Base-by-base conservation (phyloP, 768 basidiomycete species). In the Mycena pura region DNA sequence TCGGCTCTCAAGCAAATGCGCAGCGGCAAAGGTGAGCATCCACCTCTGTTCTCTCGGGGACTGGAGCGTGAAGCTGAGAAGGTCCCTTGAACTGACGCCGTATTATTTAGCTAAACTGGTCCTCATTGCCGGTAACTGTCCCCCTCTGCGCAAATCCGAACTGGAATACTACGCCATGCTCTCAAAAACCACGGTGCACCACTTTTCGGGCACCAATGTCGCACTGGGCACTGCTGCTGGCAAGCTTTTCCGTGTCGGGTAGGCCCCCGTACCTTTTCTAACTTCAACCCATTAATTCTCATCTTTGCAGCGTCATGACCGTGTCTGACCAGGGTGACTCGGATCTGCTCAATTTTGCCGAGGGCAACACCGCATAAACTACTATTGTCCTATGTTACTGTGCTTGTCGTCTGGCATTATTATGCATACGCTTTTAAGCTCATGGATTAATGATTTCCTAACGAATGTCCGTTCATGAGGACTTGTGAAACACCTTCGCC, bases 131-230 rank as follows among this genome's bases (percentile, higher is more conserved):
- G 96, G 95, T 69, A 99, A 99, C 83, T 97, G 95, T 83, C 97
- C 97, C 59, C 97, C 97, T 64, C 88, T 99, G 64, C 94, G 97
- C 78, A 97, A 97, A 79, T 98, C 96, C 62, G 97, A 99, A 85
- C 86, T 99, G 60, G 97, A 99, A 84, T 99, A 99, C 85, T 99
- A 99, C 76, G 97, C 95, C 81, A 97, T 97, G 96, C 86, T 99
- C 76, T 97, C 95, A 69, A 99, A 99, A 85, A 99, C 96, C 58
- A 88, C 92, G 58, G 96, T 99, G 57, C 97, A 99, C 82, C 96
- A 99, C 83, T 99, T 97, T 77, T 84, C 88, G 66, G 97, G 97
- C 66, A 95, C 95, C 65, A 99, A 99, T 76, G 95, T 99, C 69
- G 93, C 96, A 61, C 91, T 99, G 66, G 97, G 97, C 59, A 99